phyloP scores from a whole-genome alignment of 1,139 yeast species.

The Zygosaccharomyces sapae region DNA sequence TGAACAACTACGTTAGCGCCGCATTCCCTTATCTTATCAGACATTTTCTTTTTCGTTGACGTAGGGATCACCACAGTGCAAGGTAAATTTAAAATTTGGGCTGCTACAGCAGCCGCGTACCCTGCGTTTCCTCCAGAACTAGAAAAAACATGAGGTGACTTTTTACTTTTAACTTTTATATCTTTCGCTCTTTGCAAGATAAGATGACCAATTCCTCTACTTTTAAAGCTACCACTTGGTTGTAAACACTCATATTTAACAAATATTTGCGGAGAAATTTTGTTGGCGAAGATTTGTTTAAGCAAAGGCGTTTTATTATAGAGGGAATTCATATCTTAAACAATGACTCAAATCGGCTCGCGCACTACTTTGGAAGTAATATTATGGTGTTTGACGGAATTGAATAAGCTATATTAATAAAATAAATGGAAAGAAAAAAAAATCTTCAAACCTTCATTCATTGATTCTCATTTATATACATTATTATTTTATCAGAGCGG shows the following conservation, averaged over 20 bases:
- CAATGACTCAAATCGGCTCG: not conserved
- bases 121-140: constrained; percentile 83
- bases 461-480: too few relatives aligned
- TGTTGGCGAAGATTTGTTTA: constrained; percentile 32
- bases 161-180: constrained; percentile 20
- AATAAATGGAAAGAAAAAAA: too few relatives aligned
- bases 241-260: constrained; percentile 64
- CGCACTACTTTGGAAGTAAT: not conserved
- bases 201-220: constrained; percentile 58
- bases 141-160: constrained; percentile 48
- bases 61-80: constrained; percentile 68
- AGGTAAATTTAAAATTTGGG: constrained; percentile 42
- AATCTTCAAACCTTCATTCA: not conserved
- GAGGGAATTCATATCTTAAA: not conserved
- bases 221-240: constrained; percentile 70
- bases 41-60: constrained; percentile 43
- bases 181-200: constrained; percentile 36
- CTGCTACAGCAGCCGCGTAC: constrained; percentile 65
- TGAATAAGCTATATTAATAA: not conserved
- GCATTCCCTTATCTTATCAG: constrained; percentile 40
- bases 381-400: too few relatives aligned
- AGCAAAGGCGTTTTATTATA: constrained; percentile 44
- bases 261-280: constrained; percentile 46
- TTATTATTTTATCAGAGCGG: too few relatives aligned
- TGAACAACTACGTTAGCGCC: constrained; percentile 54